Conservation (phyloP, 805 yeast genomes). For the Isabelozyma heimii region DNA sequence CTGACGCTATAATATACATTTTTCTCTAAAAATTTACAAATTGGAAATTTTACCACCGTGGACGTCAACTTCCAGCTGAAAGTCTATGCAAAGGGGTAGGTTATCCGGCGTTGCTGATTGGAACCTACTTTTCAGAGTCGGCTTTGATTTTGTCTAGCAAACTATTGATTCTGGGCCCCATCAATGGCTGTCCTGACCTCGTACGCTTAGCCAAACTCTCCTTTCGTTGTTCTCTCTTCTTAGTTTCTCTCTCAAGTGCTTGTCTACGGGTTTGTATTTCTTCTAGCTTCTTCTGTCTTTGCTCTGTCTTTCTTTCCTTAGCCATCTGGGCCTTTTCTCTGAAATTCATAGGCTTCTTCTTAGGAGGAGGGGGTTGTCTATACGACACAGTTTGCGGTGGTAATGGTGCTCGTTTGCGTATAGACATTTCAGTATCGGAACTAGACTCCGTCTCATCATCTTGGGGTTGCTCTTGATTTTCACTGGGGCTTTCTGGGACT, state of each 20-base stretch:
- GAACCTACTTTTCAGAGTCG: neutral
- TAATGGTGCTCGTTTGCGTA: slow-evolving; percentile 24
- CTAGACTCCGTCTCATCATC: neutral
- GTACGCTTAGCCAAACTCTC: slow-evolving; percentile 49
- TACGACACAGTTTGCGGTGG: slow-evolving; percentile 5
- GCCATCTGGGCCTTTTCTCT: slow-evolving; percentile 46
- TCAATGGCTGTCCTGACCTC: slow-evolving; percentile 77
- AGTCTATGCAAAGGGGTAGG: neutral
- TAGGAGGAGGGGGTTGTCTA: slow-evolving; percentile 20
- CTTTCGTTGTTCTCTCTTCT: slow-evolving; percentile 44
- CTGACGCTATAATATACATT: too few relatives aligned
- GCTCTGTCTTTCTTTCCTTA: slow-evolving; percentile 45
- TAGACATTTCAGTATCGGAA: slow-evolving; percentile 10
- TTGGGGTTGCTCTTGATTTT: slow-evolving; percentile 11
- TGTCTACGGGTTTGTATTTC: slow-evolving; percentile 36
- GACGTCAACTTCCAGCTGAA: too few relatives aligned
- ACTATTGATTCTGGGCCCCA: slow-evolving; percentile 84
- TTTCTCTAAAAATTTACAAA: too few relatives aligned
- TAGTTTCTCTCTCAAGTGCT: slow-evolving; percentile 32
- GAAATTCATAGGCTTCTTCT: slow-evolving; percentile 34
- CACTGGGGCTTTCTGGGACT: slow-evolving; percentile 15
- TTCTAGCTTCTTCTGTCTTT: slow-evolving; percentile 37
- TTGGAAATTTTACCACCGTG: too few relatives aligned
- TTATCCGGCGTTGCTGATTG: too few relatives aligned
- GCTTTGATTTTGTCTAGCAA: slow-evolving; percentile 72